A percentile compares a stretch with the other conserved stretches of the same genome.
Evolutionary conservation across 208 protist genomes (phyloP).

Genomic region (Phytomonas sp.): DNA sequence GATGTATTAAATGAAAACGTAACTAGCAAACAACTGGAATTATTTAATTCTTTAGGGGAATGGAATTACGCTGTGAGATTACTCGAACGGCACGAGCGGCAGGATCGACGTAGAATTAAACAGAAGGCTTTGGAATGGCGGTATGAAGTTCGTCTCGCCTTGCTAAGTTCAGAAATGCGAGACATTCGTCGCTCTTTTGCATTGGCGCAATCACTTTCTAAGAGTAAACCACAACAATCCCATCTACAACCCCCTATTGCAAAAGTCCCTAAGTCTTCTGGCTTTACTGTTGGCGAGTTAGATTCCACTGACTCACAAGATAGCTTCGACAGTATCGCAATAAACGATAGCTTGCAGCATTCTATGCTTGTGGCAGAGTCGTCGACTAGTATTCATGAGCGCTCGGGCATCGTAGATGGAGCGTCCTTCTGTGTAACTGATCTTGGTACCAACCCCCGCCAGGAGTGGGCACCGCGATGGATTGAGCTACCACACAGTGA

Average conservation of each 20-base stretch:
- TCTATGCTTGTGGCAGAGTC: neutral
- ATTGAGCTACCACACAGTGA: neutral
- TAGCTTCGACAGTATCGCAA: neutral
- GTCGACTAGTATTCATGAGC: neutral
- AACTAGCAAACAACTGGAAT: neutral
- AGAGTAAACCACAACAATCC: neutral
- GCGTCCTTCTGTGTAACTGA: neutral
- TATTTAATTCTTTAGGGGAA: neutral
- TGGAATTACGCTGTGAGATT: slow-evolving; percentile 1
- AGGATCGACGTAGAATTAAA: neutral
- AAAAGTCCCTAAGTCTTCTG: neutral
- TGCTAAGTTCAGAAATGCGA: neutral
- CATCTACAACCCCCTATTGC: neutral
- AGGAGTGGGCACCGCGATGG: neutral
- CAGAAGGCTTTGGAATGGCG: neutral
- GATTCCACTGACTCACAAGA: neutral
- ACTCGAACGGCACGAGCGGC: neutral
- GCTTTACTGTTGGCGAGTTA: neutral
- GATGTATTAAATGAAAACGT: neutral
- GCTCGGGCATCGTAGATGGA: neutral
- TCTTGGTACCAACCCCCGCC: neutral
- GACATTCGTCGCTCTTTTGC: neutral
- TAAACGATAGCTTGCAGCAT: neutral
- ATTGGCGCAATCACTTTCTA: neutral
- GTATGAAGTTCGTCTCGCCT: neutral